Conservation (phyloP, 2,329 filamentous ascomycete species). For the Fusarium lateritium region DNA sequence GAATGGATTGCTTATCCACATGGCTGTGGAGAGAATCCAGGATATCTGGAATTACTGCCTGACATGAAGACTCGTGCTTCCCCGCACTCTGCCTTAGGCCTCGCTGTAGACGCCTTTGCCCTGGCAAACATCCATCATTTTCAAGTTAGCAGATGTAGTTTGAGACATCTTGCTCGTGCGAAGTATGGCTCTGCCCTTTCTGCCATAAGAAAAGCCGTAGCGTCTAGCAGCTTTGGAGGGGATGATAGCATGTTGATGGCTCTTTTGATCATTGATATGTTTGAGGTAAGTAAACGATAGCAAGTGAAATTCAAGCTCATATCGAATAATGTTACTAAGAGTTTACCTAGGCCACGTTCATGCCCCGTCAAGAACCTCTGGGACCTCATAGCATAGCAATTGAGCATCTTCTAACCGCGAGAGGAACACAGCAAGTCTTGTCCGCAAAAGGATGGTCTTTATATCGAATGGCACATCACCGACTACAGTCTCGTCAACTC, state of each 20-base stretch:
- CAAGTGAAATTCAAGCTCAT: not conserved
- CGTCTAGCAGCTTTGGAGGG: not conserved
- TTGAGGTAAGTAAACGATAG: not conserved
- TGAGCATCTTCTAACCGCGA: not conserved
- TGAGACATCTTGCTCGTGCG: not conserved
- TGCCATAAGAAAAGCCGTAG: not conserved
- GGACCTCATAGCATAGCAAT: not conserved
- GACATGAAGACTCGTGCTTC: not conserved
- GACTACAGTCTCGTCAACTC: not conserved
- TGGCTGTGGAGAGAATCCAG: too few relatives aligned
- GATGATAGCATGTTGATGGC: not conserved
- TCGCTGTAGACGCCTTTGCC: not conserved
- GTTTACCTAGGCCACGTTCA: not conserved
- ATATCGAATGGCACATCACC: not conserved
- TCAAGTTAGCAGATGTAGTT: not conserved
- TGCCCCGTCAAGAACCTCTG: not conserved
- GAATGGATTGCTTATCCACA: not conserved
- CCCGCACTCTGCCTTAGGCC: not conserved
- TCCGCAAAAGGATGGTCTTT: not conserved
- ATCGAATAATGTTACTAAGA: too few relatives aligned
- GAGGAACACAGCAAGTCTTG: not conserved
- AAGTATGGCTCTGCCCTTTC: not conserved
- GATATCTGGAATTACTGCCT: not conserved
- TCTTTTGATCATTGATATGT: constrained; percentile 2
- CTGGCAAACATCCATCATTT: not conserved